A percentile compares a stretch with the other conserved stretches of the same genome.
These are phyloP conservation scores for Lotus japonicus DNA, from an alignment of 306 rosid genomes.

Conservation along the genomic window DNA sequence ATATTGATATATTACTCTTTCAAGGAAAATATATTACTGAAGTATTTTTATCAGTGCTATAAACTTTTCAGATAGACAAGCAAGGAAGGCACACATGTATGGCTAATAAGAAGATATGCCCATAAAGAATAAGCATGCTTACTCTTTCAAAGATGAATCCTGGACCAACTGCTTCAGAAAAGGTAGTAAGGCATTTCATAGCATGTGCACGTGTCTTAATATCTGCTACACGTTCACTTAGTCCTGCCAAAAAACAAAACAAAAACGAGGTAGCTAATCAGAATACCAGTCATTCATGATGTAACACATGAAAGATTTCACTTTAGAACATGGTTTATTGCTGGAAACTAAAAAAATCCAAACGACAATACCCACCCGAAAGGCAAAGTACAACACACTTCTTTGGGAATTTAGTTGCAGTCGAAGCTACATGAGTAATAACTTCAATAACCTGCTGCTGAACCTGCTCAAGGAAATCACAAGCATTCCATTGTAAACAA, in stretches of 20 bases:
- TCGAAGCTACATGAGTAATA: conserved; percentile 62
- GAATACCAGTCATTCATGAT: not conserved
- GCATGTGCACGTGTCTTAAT: conserved; percentile 90
- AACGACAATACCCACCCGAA: conserved; percentile 51
- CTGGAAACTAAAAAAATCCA: not conserved
- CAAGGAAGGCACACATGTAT: not conserved
- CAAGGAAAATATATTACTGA: too few relatives aligned
- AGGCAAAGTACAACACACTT: conserved; percentile 93
- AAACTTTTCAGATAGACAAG: not conserved
- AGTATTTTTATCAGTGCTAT: not conserved
- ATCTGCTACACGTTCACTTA: conserved; percentile 97
- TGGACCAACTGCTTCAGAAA: conserved; percentile 95
- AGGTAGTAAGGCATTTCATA: conserved; percentile 87
- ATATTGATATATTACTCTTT: too few relatives aligned
- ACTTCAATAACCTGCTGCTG: conserved; percentile 96
- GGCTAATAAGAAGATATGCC: not conserved
- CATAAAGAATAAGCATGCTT: conserved; percentile 30
- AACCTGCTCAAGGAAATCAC: conserved; percentile 52
- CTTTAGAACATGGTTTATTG: not conserved
- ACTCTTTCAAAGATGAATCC: conserved; percentile 96
- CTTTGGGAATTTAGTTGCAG: conserved; percentile 75
- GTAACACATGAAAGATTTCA: not conserved
- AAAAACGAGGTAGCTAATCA: not conserved
- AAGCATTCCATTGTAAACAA: not conserved
- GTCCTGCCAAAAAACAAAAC: conserved; percentile 44